Evolutionary conservation across 805 yeast species (phyloP).

Genomic region (Saccharomycopsis olivae): DNA sequence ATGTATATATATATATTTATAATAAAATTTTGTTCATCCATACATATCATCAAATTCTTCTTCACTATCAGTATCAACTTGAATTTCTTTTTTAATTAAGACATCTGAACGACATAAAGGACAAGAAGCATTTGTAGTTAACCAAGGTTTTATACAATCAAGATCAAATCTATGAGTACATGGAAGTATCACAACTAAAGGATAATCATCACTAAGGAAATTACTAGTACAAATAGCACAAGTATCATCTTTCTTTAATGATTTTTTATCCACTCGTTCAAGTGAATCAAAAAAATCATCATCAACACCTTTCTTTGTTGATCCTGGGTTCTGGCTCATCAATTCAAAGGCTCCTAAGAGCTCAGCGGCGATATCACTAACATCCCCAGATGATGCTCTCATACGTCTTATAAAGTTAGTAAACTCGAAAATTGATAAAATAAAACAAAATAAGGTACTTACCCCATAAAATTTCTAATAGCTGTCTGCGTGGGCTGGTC

Average conservation of each 20-base stretch:
- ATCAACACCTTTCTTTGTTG: slow-evolving; percentile 42
- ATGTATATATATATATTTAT: slow-evolving; percentile 1
- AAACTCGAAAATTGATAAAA: no score
- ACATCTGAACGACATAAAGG: slow-evolving; percentile 81
- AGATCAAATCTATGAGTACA: slow-evolving; percentile 79
- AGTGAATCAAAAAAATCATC: slow-evolving; percentile 65
- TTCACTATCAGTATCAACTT: slow-evolving; percentile 15
- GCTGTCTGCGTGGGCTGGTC: no score
- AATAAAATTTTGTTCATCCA: slow-evolving; percentile 7
- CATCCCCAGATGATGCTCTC: no score
- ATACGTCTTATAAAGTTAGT: no score
- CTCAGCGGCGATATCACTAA: no score
- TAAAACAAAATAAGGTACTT: no score
- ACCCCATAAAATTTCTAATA: no score
- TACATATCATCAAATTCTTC: slow-evolving; percentile 19
- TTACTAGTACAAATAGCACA: slow-evolving; percentile 81
- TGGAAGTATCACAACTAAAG: slow-evolving; percentile 65
- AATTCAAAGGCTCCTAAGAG: no score
- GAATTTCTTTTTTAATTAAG: slow-evolving; percentile 34
- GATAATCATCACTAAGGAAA: slow-evolving; percentile 63
- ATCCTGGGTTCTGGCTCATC: no score
- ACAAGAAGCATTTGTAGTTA: slow-evolving; percentile 61
- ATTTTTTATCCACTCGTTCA: slow-evolving; percentile 52
- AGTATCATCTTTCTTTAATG: slow-evolving; percentile 39
- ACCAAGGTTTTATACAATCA: slow-evolving; percentile 89